Evolutionary conservation across 2,329 filamentous ascomycete genomes (phyloP).

Genomic region (Elsinoe ampelina): DNA sequence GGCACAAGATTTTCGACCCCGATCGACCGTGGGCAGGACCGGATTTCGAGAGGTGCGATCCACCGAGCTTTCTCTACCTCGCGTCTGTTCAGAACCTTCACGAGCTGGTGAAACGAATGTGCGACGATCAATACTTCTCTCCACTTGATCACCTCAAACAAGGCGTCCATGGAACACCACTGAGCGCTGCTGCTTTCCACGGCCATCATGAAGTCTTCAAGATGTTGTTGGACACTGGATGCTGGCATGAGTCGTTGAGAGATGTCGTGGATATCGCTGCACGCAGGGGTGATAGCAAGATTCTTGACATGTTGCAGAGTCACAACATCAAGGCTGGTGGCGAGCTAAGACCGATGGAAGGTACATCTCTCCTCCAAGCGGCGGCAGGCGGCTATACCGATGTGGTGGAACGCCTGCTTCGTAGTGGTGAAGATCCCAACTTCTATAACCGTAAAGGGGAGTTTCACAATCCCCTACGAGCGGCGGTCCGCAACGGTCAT

Average conservation of each 20-base stretch:
- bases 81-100: background rate
- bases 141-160: no score
- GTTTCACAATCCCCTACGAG: background rate
- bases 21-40: background rate
- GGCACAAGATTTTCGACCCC: background rate
- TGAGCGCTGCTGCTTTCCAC: background rate
- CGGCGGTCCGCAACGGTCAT: background rate
- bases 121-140: background rate
- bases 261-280: background rate
- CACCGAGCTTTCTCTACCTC: background rate
- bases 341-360: background rate
- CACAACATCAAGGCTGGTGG: background rate
- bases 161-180: background rate
- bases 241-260: background rate
- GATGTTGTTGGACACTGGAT: background rate
- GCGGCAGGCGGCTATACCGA: background rate
- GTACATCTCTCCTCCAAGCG: background rate
- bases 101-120: background rate
- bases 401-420: background rate
- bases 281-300: background rate
- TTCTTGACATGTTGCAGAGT: background rate
- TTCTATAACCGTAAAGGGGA: background rate
- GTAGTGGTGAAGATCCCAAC: background rate
- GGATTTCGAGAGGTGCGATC: background rate
- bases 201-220: background rate